These are phyloP conservation scores for Schwanniomyces occidentalis DNA, from an alignment of 805 yeast species.

Conservation along the genomic window DNA sequence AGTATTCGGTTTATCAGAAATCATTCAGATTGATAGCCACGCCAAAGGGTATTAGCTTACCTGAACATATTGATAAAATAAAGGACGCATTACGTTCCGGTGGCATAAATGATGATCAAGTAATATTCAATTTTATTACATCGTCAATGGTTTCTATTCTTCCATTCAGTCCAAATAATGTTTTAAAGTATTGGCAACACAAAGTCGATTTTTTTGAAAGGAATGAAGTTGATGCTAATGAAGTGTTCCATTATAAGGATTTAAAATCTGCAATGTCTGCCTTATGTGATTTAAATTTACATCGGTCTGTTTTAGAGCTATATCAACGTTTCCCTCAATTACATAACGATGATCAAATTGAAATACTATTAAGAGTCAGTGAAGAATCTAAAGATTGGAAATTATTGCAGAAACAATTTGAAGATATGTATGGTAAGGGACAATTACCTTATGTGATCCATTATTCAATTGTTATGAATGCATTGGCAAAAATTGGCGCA, in stretches of 20 bases:
- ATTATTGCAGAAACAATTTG: constrained; percentile 56
- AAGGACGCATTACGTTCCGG: constrained; percentile 3
- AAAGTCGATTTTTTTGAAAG: constrained; percentile 12
- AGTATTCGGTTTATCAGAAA: constrained; percentile 18
- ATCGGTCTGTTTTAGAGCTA: constrained; percentile 21
- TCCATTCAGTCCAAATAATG: constrained; percentile 14
- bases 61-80: constrained; percentile 12
- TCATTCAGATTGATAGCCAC: constrained; percentile 21
- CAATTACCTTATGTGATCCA: constrained; percentile 54
- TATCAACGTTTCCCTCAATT: constrained; percentile 40
- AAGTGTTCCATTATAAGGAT: constrained; percentile 18
- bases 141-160: constrained; percentile 15
- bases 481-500: constrained; percentile 54
- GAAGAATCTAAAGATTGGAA: constrained; percentile 52
- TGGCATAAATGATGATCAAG: not conserved
- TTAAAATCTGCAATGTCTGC: constrained; percentile 34
- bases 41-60: constrained; percentile 6
- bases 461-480: constrained; percentile 61
- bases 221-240: not conserved
- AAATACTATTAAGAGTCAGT: constrained; percentile 47
- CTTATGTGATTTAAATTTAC: constrained; percentile 17
- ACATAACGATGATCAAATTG: constrained; percentile 50
- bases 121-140: constrained; percentile 16
- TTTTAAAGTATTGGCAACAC: constrained; percentile 21
- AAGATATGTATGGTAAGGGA: constrained; percentile 53